Evolutionary conservation across 2,329 filamentous ascomycete genomes (phyloP), one percentile per base, ranked within the genome.

Genomic region (Rutstroemia sp.): DNA sequence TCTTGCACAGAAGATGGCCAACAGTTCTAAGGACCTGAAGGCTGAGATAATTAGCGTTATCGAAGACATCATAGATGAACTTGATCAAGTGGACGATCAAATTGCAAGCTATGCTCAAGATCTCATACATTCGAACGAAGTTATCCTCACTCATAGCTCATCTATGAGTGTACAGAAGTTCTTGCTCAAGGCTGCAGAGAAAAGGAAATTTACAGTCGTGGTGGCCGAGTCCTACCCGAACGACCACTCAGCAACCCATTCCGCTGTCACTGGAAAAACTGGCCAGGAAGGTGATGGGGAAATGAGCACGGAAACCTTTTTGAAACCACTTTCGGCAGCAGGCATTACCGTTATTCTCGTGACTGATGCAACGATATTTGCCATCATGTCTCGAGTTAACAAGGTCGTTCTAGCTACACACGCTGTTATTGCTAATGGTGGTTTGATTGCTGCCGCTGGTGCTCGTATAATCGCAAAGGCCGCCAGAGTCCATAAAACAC

Each of bases 1-100:
- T 10, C 55, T 70, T 21, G 59, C 68, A 14, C 62, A 63, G n/a
- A 64, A 61, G 48, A 68, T 68, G 51, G 57, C 60, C 36, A 63
- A 56, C 12, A 61, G 63, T n/a, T 65, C 67, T 3, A 80, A 88
- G 58, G 87, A 95, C 60, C 77, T 97, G 57, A 88, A 91, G 59
- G 89, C 89, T 14, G 94, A 97, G 72, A 87, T 97, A 25, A 86
- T 96, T 62, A 89, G 94, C 65, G 94, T 92, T 44, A 96, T 99
- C 66, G 86, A 90, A 66, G 94, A 99, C 71, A 91, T 99, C 58
- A 88, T 95, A 71, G 94, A 99, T 68, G 94, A 99, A 73, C 85
- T 99, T 56, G 87, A 88, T 62, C 88, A 92, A 68, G 91, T 91
- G 7, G 94, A 96, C 69, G 90, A 95, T 67, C 91, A 96, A 72